Evolutionary conservation across 805 yeast species (phyloP).

Genomic region (Nakazawaea holstii): DNA sequence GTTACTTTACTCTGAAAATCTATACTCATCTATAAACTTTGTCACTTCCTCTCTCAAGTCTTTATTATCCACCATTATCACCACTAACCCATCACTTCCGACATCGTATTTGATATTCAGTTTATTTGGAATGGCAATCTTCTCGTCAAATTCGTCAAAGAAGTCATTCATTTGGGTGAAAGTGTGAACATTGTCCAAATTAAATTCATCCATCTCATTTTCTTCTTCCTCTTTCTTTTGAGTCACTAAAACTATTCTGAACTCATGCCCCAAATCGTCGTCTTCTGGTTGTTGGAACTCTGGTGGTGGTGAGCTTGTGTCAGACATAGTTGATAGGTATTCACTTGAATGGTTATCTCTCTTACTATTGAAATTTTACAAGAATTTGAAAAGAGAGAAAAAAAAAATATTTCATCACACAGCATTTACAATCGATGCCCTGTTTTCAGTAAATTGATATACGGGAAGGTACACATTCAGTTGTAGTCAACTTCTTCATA

Average conservation of each 20-base stretch:
- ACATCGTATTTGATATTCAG: slow-evolving; percentile 53
- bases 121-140: slow-evolving; percentile 49
- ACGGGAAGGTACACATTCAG: too few relatives aligned
- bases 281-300: slow-evolving; percentile 17
- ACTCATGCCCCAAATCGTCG: slow-evolving; percentile 40
- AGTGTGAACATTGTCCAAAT: slow-evolving; percentile 38
- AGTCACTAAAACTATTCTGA: slow-evolving; percentile 37
- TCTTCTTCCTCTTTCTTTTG: slow-evolving; percentile 28
- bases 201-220: slow-evolving; percentile 44
- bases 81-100: slow-evolving; percentile 56
- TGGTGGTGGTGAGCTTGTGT: slow-evolving; percentile 5
- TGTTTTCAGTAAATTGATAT: too few relatives aligned
- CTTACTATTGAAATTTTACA: too few relatives aligned
- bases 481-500: too few relatives aligned
- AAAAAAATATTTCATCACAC: too few relatives aligned
- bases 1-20: not conserved
- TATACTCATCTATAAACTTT: slow-evolving; percentile 34
- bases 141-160: slow-evolving; percentile 47
- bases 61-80: slow-evolving; percentile 42
- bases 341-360: too few relatives aligned
- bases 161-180: slow-evolving; percentile 44
- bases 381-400: too few relatives aligned
- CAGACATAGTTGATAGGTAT: slow-evolving; percentile 1
- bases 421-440: too few relatives aligned
- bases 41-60: slow-evolving; percentile 33